These are phyloP conservation scores for Komagataella pastoris DNA, from an alignment of 805 yeast species.

Conservation along the genomic window DNA sequence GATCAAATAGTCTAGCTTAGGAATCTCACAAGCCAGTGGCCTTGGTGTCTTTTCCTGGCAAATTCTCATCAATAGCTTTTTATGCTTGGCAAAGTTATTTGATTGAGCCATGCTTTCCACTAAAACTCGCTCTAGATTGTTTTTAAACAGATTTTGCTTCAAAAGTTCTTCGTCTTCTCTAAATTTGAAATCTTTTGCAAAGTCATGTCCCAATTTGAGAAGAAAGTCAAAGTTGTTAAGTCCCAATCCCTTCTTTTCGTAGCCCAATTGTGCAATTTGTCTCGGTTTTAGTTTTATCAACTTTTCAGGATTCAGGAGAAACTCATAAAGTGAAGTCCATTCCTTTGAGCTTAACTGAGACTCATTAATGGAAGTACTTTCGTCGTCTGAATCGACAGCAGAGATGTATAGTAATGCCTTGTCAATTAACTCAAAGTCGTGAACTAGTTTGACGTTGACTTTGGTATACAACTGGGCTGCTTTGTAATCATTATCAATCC, in stretches of 20 bases:
- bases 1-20: neutral
- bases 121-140: neutral
- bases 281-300: conserved; percentile 10
- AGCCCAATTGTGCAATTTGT: conserved; percentile 5
- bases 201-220: conserved; percentile 6
- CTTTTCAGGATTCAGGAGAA: conserved; percentile 14
- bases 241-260: conserved; percentile 4
- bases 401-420: conserved; percentile 29
- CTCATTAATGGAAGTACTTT: conserved; percentile 8
- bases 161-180: conserved; percentile 1
- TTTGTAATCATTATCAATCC: conserved; percentile 60
- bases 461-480: conserved; percentile 46
- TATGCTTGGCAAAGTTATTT: neutral
- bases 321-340: conserved; percentile 22
- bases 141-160: neutral
- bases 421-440: conserved; percentile 24
- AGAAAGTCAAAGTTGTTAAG: conserved; percentile 15
- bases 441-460: conserved; percentile 31
- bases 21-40: neutral
- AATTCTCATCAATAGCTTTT: too few species aligned
- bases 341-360: conserved; percentile 28
- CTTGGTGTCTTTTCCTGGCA: neutral
- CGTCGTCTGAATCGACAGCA: neutral
- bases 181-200: conserved; percentile 10
- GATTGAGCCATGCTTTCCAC: neutral